Percentiles rank a stretch among this genome's conserved stretches.
Evolutionary conservation across 2,329 filamentous ascomycete genomes (phyloP).

Genomic region (Tolypocladium tropicale): DNA sequence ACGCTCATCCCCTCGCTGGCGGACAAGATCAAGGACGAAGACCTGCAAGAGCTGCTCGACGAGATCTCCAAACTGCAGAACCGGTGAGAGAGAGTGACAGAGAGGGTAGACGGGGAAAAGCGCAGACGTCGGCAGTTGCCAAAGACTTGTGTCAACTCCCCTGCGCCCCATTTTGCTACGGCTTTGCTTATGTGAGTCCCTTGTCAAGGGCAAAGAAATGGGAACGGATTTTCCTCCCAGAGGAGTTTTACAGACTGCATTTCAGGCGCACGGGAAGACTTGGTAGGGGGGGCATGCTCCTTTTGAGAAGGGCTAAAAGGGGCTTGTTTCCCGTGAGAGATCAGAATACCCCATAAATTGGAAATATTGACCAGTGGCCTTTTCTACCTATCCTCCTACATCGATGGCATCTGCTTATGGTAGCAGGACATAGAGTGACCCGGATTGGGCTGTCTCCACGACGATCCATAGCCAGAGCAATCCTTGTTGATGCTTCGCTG

Average conservation of each 20-base stretch:
- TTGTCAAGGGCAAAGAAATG: background rate
- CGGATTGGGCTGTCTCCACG: too few species aligned
- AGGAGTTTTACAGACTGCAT: background rate
- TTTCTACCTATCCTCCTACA: background rate
- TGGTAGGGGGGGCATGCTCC: background rate
- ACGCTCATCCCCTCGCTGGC: slow-evolving; percentile 83
- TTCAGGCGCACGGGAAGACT: slow-evolving; percentile 1
- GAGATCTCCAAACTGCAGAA: slow-evolving; percentile 74
- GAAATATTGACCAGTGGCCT: background rate
- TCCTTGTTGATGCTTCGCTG: background rate
- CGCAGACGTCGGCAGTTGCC: background rate
- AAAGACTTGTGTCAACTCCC: background rate
- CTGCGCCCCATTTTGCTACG: background rate
- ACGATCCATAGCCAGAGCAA: background rate
- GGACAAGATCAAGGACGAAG: slow-evolving; percentile 84
- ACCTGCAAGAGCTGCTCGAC: slow-evolving; percentile 77
- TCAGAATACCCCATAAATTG: slow-evolving; percentile 2
- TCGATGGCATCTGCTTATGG: background rate
- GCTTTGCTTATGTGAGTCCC: background rate
- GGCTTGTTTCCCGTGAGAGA: background rate
- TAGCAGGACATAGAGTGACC: background rate
- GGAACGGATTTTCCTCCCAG: background rate
- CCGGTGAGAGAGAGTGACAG: slow-evolving; percentile 14
- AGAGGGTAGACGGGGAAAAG: too few species aligned
- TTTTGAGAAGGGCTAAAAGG: background rate